A percentile compares a stretch with the other conserved stretches of the same genome.
Evolutionary conservation across 1,284 basidiomycete genomes (phyloP).

Genomic region (Rhodotorula glutinis): DNA sequence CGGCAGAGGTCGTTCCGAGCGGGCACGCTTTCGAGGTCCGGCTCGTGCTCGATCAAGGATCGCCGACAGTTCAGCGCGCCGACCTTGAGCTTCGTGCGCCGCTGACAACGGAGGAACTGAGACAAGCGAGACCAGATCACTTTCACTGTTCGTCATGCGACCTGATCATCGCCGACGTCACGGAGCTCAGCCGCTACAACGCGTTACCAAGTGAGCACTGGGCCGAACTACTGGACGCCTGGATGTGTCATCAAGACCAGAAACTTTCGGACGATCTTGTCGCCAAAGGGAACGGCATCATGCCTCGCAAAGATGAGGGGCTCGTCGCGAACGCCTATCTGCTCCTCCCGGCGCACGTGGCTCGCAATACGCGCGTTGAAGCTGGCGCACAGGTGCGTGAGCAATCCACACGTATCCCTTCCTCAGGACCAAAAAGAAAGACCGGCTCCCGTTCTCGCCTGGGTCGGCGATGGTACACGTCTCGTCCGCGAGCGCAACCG

Average conservation of each 20-base stretch:
- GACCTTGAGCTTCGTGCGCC: slow-evolving; percentile 44
- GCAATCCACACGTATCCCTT: slow-evolving; percentile 22
- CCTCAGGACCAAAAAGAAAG: slow-evolving; percentile 78
- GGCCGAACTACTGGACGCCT: slow-evolving; percentile 93
- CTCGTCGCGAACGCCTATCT: slow-evolving; percentile 83
- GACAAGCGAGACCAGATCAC: slow-evolving; percentile 54
- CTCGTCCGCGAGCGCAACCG: slow-evolving; percentile 47
- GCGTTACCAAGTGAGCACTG: slow-evolving; percentile 93
- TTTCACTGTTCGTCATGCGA: slow-evolving; percentile 68
- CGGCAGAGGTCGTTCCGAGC: slow-evolving; percentile 38
- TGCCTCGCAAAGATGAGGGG: slow-evolving; percentile 67
- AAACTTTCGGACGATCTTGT: slow-evolving; percentile 64
- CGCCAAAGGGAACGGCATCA: slow-evolving; percentile 69
- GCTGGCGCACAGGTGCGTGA: slow-evolving; percentile 58
- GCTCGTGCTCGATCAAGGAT: slow-evolving; percentile 49
- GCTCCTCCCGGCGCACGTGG: slow-evolving; percentile 57
- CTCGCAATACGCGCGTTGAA: slow-evolving; percentile 49
- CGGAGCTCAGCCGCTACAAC: slow-evolving; percentile 55
- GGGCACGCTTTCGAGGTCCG: slow-evolving; percentile 69
- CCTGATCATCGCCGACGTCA: slow-evolving; percentile 30
- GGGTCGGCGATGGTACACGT: slow-evolving; percentile 30
- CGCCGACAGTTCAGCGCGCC: slow-evolving; percentile 43
- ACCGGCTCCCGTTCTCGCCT: slow-evolving; percentile 33
- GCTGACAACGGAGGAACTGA: slow-evolving; percentile 37
- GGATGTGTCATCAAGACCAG: slow-evolving; percentile 97